Evolutionary conservation across 2,329 filamentous ascomycete species (phyloP).

Genomic region (Leptographium procerum): DNA sequence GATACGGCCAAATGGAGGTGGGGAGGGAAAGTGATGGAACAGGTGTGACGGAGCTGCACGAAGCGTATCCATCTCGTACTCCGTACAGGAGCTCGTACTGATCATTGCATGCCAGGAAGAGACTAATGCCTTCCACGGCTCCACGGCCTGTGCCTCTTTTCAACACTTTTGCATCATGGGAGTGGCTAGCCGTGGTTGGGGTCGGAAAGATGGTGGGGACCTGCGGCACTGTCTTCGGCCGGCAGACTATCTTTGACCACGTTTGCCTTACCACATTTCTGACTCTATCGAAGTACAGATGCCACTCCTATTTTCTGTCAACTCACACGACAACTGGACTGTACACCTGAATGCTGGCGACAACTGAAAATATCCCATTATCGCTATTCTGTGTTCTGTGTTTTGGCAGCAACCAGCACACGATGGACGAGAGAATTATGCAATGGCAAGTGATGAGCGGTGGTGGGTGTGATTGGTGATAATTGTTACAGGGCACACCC

Average conservation of each 20-base stretch:
- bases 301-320: background rate
- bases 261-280: background rate
- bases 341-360: too few species aligned
- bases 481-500: background rate
- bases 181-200: constrained; percentile 4
- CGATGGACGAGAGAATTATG: background rate
- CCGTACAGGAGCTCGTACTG: too few species aligned
- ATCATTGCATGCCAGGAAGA: background rate
- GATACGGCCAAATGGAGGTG: background rate
- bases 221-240: background rate
- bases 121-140: background rate
- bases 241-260: background rate
- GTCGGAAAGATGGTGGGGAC: background rate
- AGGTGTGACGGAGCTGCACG: constrained; percentile 1
- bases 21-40: background rate
- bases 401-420: background rate
- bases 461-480: background rate
- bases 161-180: constrained; percentile 3
- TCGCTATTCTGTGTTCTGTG: background rate
- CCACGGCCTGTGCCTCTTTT: background rate
- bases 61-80: background rate
- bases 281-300: background rate
- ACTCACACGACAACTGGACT: background rate
- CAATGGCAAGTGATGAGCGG: background rate
- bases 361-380: too few species aligned